Percentiles rank a stretch among this genome's conserved stretches.
phyloP scores from a whole-genome alignment of 1,284 basidiomycete genomes.

The Schizophyllum amplum region DNA sequence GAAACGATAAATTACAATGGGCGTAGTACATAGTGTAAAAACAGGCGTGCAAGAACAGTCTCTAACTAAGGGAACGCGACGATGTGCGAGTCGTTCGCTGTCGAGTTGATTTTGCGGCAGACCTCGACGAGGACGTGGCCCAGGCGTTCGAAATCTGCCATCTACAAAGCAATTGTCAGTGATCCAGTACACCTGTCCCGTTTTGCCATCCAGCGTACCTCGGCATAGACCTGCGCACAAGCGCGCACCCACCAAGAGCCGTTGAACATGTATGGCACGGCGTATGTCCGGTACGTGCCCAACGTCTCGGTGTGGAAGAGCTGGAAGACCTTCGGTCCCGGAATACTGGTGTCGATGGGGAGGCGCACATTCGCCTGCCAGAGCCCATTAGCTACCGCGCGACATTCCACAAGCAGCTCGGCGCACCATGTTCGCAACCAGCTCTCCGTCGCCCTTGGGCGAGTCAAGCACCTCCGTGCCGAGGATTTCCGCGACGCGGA shows the following conservation, averaged over 20 bases:
- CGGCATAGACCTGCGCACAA: conserved; percentile 68
- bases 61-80: neutral
- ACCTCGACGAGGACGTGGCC: conserved; percentile 31
- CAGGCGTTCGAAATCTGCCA: conserved; percentile 46
- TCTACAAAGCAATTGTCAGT: conserved; percentile 21
- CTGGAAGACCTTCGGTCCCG: conserved; percentile 22
- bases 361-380: conserved; percentile 47
- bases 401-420: too few species aligned
- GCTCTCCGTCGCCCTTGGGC: conserved; percentile 35
- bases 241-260: conserved; percentile 65
- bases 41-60: neutral
- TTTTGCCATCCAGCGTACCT: conserved; percentile 36
- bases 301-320: conserved; percentile 32
- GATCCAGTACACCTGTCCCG: neutral
- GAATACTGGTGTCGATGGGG: conserved; percentile 34
- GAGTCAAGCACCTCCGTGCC: conserved; percentile 60
- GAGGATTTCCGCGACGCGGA: conserved; percentile 52
- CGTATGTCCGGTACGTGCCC: conserved; percentile 34
- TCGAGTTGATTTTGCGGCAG: conserved; percentile 14
- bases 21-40: neutral
- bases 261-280: conserved; percentile 44
- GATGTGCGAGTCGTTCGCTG: neutral
- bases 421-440: neutral
- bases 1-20: too few species aligned
- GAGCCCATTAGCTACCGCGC: too few species aligned